These are phyloP conservation scores for Fusarium euwallaceae DNA, from an alignment of 2,329 filamentous ascomycete genomes.

Conservation along the genomic window DNA sequence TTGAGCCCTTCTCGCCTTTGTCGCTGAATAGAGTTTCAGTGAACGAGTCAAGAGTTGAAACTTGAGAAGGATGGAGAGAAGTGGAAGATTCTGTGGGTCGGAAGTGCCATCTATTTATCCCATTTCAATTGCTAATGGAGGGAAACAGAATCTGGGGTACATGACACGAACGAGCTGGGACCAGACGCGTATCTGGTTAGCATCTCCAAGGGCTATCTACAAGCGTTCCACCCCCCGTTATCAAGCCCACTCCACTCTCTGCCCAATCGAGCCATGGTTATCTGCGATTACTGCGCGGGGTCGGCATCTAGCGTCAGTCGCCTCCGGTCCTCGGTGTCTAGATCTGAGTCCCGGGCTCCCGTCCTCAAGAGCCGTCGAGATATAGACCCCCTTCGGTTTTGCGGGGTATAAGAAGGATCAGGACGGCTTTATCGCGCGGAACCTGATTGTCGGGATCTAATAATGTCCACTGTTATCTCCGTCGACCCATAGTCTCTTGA, in stretches of 20 bases:
- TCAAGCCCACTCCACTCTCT: background rate
- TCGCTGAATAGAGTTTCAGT: background rate
- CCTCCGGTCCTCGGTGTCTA: constrained; percentile 23
- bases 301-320: background rate
- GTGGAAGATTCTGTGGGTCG: constrained; percentile 1
- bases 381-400: constrained; percentile 2
- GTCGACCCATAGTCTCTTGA: background rate
- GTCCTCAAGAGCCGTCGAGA: background rate
- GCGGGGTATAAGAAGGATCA: constrained; percentile 19
- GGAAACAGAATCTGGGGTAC: background rate
- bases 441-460: background rate
- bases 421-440: background rate
- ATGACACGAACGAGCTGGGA: background rate
- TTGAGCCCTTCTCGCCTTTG: background rate
- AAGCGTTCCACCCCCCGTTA: background rate
- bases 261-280: constrained; percentile 4
- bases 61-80: background rate
- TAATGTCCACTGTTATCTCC: background rate
- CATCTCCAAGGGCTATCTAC: constrained; percentile 17
- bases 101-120: constrained; percentile 3
- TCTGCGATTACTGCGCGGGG: constrained; percentile 7
- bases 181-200: background rate
- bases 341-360: constrained; percentile 19
- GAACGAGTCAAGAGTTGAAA: background rate
- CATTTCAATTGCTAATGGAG: background rate